Evolutionary conservation across 2,329 filamentous ascomycete genomes (phyloP), one percentile per base, ranked within the genome.

Genomic region (Tolypocladium cylindrosporum): DNA sequence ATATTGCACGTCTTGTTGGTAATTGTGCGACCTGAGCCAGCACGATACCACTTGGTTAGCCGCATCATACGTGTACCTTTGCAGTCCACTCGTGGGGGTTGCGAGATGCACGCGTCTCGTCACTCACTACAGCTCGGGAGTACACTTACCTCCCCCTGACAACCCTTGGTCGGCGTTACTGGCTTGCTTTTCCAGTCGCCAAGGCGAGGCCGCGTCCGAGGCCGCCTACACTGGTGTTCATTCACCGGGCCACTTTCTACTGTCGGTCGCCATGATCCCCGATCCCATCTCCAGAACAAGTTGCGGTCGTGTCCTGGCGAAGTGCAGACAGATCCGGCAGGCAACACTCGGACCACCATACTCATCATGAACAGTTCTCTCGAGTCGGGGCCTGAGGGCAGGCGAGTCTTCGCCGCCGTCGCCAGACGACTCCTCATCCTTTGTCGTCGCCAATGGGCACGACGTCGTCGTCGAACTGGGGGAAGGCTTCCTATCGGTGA

Each of bases 401-500:
- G 48, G 40, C 40, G 8, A 42, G 40, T 42, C 31, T 21, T 51
- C 48, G 48, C 31, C 10, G 48, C 31, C 4, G 27, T 51, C 31
- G 48, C 48, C 48, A 51, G 31, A 21, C 48, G 31, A 55, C 13
- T 19, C 51, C n/a, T 54, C 51, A 19, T 54, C 51, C n/a, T 31
- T 31, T 24, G 37, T 24, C 45, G 36, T 37, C 11, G 55, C 55
- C 55, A 34, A 6, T 16, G 16, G 34, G n/a, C 50, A 45, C 41
- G 42, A 45, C 19, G 21, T 53, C 48, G 48, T 53, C 40, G 61
- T 80, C 75, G 59, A 82, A 79, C 62, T 82, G 71, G 45, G 48
- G 78, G 71, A 1, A 79, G 79, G 4, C 54, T 39, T 24, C 54
- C 41, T 53, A 48, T 8, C 24, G 40, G 41, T 40, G 41, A 40